Percentiles rank a stretch among this genome's conserved stretches.
phyloP scores from a whole-genome alignment of 257 asterid species.

The Solanum sejunctum region DNA sequence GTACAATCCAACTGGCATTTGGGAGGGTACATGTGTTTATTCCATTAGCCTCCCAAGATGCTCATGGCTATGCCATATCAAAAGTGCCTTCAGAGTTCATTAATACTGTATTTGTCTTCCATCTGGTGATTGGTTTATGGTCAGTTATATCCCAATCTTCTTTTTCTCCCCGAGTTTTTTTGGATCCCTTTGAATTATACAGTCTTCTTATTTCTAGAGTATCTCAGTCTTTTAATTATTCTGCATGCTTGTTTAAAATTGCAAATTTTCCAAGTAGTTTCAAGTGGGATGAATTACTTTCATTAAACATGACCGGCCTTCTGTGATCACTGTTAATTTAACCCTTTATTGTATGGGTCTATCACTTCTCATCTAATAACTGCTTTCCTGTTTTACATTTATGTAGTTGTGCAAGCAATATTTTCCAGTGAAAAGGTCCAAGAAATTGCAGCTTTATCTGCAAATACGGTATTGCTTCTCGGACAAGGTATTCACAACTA shows the following conservation, averaged over 20 bases:
- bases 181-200: neutral
- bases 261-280: neutral
- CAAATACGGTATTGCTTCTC: slow-evolving; percentile 53
- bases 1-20: neutral
- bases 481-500: slow-evolving; percentile 57
- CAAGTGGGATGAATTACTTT: neutral
- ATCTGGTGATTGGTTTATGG: neutral
- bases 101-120: neutral
- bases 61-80: neutral
- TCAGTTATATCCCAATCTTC: neutral
- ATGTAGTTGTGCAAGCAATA: slow-evolving; percentile 51
- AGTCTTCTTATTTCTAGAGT: neutral
- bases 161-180: neutral
- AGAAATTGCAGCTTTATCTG: slow-evolving; percentile 51
- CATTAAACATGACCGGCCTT: neutral
- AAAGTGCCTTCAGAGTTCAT: neutral
- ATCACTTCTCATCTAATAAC: neutral
- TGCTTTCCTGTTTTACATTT: neutral
- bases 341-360: neutral
- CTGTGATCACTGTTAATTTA: neutral
- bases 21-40: neutral
- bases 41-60: neutral
- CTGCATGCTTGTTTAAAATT: neutral
- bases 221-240: neutral
- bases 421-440: slow-evolving; percentile 68